Evolutionary conservation across 78 protist genomes (phyloP).

Genomic region (Dictyostelium capitatum): DNA sequence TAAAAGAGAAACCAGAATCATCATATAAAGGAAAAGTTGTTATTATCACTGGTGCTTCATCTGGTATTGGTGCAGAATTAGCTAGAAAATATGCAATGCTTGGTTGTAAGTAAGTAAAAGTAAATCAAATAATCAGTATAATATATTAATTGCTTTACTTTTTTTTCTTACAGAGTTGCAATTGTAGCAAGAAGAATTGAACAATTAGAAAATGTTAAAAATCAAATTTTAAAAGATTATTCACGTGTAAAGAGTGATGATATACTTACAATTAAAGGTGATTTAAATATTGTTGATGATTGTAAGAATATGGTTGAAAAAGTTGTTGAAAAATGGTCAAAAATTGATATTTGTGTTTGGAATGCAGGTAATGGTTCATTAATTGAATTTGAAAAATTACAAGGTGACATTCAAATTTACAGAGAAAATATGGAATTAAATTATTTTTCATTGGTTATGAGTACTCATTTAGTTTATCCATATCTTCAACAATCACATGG

Average conservation of each 20-base stretch:
- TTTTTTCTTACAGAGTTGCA: slow-evolving; percentile 38
- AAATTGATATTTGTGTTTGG: slow-evolving; percentile 72
- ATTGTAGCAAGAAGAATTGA: slow-evolving; percentile 64
- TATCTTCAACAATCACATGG: slow-evolving; percentile 51
- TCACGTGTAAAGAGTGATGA: background rate
- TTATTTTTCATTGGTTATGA: slow-evolving; percentile 72
- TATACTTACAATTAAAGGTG: slow-evolving; percentile 21
- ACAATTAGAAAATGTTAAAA: slow-evolving; percentile 20
- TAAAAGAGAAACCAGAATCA: slow-evolving; percentile 19
- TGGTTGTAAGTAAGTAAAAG: slow-evolving; percentile 39
- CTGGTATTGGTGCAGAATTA: slow-evolving; percentile 69
- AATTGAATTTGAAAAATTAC: slow-evolving; percentile 38
- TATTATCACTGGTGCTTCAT: slow-evolving; percentile 73
- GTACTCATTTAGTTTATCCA: slow-evolving; percentile 78
- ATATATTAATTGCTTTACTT: too few species aligned
- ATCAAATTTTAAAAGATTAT: slow-evolving; percentile 5
- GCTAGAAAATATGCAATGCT: slow-evolving; percentile 50
- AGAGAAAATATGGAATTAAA: slow-evolving; percentile 82
- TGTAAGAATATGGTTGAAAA: slow-evolving; percentile 46
- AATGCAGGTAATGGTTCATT: slow-evolving; percentile 80
- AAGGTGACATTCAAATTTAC: slow-evolving; percentile 46
- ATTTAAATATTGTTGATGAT: slow-evolving; percentile 31
- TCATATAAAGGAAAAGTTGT: slow-evolving; percentile 54
- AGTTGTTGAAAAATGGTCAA: slow-evolving; percentile 32
- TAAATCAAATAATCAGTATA: background rate